Conservation (phyloP, 345 rosid genomes). For the Euphorbia lathyris region DNA sequence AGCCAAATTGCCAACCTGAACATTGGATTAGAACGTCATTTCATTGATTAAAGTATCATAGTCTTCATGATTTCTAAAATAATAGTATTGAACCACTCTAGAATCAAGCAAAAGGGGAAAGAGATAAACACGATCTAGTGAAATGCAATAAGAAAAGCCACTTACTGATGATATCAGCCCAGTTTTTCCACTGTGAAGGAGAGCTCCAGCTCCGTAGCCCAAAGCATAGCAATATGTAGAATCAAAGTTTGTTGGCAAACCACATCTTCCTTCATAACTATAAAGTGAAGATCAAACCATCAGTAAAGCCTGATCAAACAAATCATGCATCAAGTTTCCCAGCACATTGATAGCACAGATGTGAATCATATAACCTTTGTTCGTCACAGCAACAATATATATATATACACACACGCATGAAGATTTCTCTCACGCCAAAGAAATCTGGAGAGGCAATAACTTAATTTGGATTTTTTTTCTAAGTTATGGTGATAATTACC, state of each 20-base stretch:
- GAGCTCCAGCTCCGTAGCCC: slow-evolving; percentile 89
- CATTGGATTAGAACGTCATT: neutral
- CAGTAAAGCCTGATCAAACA: neutral
- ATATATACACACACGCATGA: neutral
- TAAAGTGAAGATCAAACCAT: slow-evolving; percentile 9
- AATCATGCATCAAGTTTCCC: neutral
- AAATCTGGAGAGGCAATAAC: neutral
- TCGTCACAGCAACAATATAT: neutral
- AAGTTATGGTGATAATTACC: slow-evolving; percentile 43
- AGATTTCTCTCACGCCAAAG: neutral
- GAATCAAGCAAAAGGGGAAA: neutral
- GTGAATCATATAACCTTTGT: neutral
- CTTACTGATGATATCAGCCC: slow-evolving; percentile 88
- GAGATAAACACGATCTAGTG: neutral
- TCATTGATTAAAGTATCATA: neutral
- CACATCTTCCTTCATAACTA: slow-evolving; percentile 98
- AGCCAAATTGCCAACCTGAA: slow-evolving; percentile 85
- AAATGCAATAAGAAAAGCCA: neutral
- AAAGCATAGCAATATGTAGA: slow-evolving; percentile 85
- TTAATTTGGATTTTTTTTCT: neutral
- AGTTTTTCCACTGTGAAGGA: slow-evolving; percentile 80
- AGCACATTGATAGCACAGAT: neutral
- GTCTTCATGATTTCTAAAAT: neutral
- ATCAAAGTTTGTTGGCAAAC: slow-evolving; percentile 93
- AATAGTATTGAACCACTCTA: neutral